Percentiles rank a stretch among this genome's conserved stretches.
These are phyloP conservation scores for Entrophospora sp. DNA, from an alignment of 192 early-diverging fungal genomes.

Conservation along the genomic window DNA sequence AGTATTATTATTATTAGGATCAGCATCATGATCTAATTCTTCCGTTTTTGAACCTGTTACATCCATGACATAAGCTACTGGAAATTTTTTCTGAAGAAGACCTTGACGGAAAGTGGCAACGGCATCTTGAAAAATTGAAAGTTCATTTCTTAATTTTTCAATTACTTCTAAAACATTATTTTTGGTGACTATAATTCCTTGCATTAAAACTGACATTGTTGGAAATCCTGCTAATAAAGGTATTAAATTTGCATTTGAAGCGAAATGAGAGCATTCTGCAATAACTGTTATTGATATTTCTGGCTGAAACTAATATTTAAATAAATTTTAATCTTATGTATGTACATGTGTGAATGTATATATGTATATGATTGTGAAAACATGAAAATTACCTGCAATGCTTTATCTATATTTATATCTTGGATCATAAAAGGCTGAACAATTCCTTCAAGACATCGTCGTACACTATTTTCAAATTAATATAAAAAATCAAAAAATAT, in stretches of 20 bases:
- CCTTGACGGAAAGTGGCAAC: slow-evolving; percentile 37
- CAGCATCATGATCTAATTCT: slow-evolving; percentile 28
- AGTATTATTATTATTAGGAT: slow-evolving; percentile 25
- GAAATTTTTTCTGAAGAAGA: slow-evolving; percentile 29
- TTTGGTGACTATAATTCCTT: slow-evolving; percentile 34
- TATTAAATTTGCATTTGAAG: slow-evolving; percentile 46
- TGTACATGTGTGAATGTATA: neutral
- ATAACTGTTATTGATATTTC: slow-evolving; percentile 47
- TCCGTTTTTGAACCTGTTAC: slow-evolving; percentile 25
- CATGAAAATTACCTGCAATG: slow-evolving; percentile 2
- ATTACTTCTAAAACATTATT: slow-evolving; percentile 31
- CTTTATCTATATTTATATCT: slow-evolving; percentile 12
- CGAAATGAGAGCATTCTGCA: slow-evolving; percentile 53
- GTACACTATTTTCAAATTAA: neutral
- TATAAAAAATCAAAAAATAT: neutral
- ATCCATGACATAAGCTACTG: slow-evolving; percentile 37
- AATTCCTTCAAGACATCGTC: slow-evolving; percentile 4
- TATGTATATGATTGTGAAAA: neutral
- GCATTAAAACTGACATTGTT: slow-evolving; percentile 48
- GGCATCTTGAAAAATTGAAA: slow-evolving; percentile 33
- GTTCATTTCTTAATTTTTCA: slow-evolving; percentile 27
- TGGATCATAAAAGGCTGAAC: slow-evolving; percentile 29
- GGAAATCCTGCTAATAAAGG: slow-evolving; percentile 47
- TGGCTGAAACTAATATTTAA: slow-evolving; percentile 18
- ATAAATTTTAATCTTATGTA: neutral